Evolutionary conservation across 768 basidiomycete species (phyloP), one percentile per base, ranked within the genome.

Genomic region (Macrolepiota fuliginosa): DNA sequence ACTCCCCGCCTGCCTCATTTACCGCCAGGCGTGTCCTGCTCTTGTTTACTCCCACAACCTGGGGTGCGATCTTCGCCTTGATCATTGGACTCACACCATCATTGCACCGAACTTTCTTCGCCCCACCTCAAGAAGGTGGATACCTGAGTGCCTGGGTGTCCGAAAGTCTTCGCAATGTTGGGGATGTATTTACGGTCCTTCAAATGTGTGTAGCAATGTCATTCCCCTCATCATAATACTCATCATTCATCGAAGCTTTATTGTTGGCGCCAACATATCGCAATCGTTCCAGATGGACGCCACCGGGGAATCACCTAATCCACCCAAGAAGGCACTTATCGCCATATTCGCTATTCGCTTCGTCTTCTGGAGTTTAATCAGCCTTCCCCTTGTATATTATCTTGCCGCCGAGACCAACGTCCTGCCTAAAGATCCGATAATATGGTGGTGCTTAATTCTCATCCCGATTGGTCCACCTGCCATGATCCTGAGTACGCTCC

Each of bases 381-480:
- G 53, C 22, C 19, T 54, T 35, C 35, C 35, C 19, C 10, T 54
- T n/a, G 29, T 54, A 36, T 54, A 54, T 24, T 39, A 22, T 7
- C 53, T 54, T 19, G 53, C 35, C 3, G 19, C 15, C 17, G 13
- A 37, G 5, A 54, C 53, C 7, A 37, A 7, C 3, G 11, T 54
- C 19, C 19, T 54, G 2, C 36, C 53, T 5, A 6, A 19, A 37
- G 53, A 54, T 54, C 53, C 53, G n/a, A 9, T 54, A 15, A 22
- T 54, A 37, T 54, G 53, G 53, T 54, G 53, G 53, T 54, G 53
- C 12, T 37, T 54, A 35, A 54, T 54, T 12, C 29, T 54, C n/a
- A 54, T 54, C 7, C 53, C 53, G 5, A 39, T 39, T 37, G 53
- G 53, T 12, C 53, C 53, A 15, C 53, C 53, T 37, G 53, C 53